phyloP scores from a whole-genome alignment of 257 asterid species.

The Catharanthus roseus region DNA sequence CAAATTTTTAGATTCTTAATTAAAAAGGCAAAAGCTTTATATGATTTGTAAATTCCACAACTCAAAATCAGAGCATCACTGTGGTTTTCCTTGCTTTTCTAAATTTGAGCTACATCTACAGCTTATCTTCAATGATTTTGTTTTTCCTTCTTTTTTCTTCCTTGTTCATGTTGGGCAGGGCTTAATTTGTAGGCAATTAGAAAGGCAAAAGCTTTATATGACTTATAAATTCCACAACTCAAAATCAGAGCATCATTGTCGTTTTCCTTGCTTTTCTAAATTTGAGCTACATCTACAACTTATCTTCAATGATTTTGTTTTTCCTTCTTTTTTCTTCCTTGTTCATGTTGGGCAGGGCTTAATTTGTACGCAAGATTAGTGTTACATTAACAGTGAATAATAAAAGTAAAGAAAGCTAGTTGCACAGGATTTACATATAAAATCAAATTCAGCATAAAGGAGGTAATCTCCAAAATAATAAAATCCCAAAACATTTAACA shows the following conservation, averaged over 20 bases:
- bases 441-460: not conserved
- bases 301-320: not conserved
- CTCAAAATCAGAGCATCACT: not conserved
- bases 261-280: not conserved
- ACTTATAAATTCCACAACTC: not conserved
- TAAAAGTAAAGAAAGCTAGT: not conserved
- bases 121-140: not conserved
- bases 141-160: not conserved
- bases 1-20: slow-evolving; percentile 6
- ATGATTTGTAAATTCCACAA: not conserved
- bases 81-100: not conserved
- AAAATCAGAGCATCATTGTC: not conserved
- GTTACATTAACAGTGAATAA: too few relatives aligned
- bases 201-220: not conserved
- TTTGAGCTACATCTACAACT: not conserved
- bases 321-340: not conserved
- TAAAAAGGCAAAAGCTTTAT: not conserved
- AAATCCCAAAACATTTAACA: slow-evolving; percentile 1
- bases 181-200: too few relatives aligned
- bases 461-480: not conserved
- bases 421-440: not conserved
- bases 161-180: too few relatives aligned
- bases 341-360: too few relatives aligned
- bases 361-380: too few relatives aligned
- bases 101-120: not conserved